Percentiles rank a stretch among this genome's conserved stretches.
These are phyloP conservation scores for Actinomortierella ambigua DNA, from an alignment of 371 early-diverging fungal species.

Conservation along the genomic window DNA sequence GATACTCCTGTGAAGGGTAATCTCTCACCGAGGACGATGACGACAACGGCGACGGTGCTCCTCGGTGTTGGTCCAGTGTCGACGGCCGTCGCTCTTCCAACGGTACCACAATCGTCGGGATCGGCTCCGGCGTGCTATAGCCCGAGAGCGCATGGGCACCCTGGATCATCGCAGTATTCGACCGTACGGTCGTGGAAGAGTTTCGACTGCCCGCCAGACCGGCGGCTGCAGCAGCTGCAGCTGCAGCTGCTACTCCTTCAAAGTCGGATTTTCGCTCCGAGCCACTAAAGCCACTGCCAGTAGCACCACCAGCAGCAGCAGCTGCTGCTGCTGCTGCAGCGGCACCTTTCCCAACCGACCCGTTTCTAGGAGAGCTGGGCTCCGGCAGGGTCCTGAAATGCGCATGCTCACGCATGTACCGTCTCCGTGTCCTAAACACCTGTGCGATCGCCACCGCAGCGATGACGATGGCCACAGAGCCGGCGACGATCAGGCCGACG, in stretches of 20 bases:
- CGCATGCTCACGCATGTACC: constrained; percentile 15
- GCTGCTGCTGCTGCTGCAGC: no score
- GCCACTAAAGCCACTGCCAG: not conserved
- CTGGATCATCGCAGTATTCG: constrained; percentile 25
- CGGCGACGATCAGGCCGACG: constrained; percentile 32
- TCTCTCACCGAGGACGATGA: no score
- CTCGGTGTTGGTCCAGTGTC: no score
- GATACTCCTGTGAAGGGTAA: no score
- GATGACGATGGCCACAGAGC: constrained; percentile 19
- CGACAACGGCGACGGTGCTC: no score
- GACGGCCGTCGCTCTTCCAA: no score
- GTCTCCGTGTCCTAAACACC: constrained; percentile 21
- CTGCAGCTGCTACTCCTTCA: constrained; percentile 3
- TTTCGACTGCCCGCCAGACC: constrained; percentile 4
- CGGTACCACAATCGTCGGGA: no score
- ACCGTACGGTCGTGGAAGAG: constrained; percentile 28
- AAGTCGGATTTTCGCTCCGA: constrained; percentile 1
- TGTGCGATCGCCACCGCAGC: constrained; percentile 20
- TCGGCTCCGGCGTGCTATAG: constrained; percentile 3
- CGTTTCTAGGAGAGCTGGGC: not conserved
- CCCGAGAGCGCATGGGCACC: constrained; percentile 16
- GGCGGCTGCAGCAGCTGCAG: no score
- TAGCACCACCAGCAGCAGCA: not conserved
- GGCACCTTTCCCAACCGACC: not conserved
- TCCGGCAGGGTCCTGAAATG: constrained; percentile 31